Conservation (phyloP, 306 rosid species). For the Pyrus betulifolia region DNA sequence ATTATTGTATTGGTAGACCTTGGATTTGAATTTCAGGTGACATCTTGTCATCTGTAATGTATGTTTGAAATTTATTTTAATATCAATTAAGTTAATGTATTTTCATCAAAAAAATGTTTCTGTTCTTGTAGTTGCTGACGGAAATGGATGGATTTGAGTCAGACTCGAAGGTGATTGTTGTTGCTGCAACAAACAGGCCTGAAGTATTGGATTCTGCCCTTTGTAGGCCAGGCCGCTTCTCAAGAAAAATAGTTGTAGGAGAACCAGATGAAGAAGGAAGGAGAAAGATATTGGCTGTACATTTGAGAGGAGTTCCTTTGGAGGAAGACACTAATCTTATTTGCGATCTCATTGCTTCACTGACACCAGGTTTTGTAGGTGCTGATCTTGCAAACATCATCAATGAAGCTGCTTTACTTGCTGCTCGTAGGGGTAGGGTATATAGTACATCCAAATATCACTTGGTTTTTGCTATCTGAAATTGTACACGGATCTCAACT, state of each 20-base stretch:
- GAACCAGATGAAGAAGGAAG: slow-evolving; percentile 95
- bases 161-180: slow-evolving; percentile 72
- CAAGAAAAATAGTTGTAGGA: slow-evolving; percentile 84
- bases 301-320: slow-evolving; percentile 82
- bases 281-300: slow-evolving; percentile 84
- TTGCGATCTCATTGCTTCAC: slow-evolving; percentile 70
- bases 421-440: slow-evolving; percentile 85
- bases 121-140: slow-evolving; percentile 62
- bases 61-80: background rate
- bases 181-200: slow-evolving; percentile 93
- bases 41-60: background rate
- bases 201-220: slow-evolving; percentile 93
- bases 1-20: background rate
- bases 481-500: background rate
- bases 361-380: slow-evolving; percentile 83
- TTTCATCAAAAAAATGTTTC: background rate
- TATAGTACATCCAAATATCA: slow-evolving; percentile 5
- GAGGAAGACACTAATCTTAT: slow-evolving; percentile 66
- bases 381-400: slow-evolving; percentile 91
- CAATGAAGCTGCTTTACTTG: slow-evolving; percentile 87
- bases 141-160: slow-evolving; percentile 99
- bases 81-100: background rate
- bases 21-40: background rate
- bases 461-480: background rate
- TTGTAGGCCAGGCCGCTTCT: slow-evolving; percentile 97